Percentiles rank a stretch among this genome's conserved stretches.
These are phyloP conservation scores for Microdochium nivale DNA, from an alignment of 2,329 filamentous ascomycete genomes.

Conservation along the genomic window DNA sequence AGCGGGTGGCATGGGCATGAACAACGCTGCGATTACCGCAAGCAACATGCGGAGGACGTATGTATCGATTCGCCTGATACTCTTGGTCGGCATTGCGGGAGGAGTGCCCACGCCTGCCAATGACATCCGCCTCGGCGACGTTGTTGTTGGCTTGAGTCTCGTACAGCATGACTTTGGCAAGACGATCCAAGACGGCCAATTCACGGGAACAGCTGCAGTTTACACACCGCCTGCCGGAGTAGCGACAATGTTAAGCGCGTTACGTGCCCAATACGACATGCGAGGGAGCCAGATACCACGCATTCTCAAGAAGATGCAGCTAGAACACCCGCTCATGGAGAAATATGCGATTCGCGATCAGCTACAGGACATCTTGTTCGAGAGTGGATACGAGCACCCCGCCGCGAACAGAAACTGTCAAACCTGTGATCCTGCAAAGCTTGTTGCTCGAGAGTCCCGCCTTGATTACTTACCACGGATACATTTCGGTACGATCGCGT, in stretches of 20 bases:
- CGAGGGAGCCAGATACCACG: neutral
- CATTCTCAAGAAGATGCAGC: neutral
- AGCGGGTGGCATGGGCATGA: conserved; percentile 5
- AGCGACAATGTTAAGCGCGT: neutral
- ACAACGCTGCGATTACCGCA: conserved; percentile 6
- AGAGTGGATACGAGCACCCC: neutral
- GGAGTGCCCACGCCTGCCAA: conserved; percentile 7
- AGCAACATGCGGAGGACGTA: conserved; percentile 7
- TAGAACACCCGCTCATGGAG: neutral
- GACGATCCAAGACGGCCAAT: neutral
- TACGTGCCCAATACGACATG: neutral
- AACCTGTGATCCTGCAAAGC: neutral
- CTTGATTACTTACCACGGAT: conserved; percentile 1
- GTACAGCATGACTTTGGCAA: conserved; percentile 1
- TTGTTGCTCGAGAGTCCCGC: neutral
- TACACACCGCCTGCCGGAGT: neutral
- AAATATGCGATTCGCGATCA: neutral
- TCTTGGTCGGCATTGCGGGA: conserved; percentile 12
- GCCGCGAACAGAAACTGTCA: neutral
- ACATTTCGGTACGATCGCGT: conserved; percentile 9
- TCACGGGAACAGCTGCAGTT: conserved; percentile 1
- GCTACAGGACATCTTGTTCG: neutral
- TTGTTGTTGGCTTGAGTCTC: conserved; percentile 2
- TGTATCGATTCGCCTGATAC: neutral
- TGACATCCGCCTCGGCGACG: conserved; percentile 7